Base-by-base conservation (phyloP, 2,329 filamentous ascomycete genomes). In the Leptodontidium sp. region DNA sequence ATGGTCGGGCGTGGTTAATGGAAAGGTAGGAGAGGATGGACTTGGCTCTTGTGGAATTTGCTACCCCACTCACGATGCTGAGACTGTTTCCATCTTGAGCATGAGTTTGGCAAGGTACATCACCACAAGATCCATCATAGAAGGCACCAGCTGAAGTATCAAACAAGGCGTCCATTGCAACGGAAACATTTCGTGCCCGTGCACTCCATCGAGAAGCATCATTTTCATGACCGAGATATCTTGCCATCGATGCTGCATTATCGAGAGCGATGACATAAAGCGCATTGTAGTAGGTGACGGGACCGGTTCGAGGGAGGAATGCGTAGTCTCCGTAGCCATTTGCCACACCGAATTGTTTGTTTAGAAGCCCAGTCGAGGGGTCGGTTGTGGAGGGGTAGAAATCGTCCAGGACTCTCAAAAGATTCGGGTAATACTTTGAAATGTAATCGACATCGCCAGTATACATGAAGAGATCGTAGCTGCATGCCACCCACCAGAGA, bases 211-310 rank as follows among this genome's bases (percentile, higher is more conserved):
- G 77, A 9, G 68, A 53, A 0, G 80, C 81, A 67, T 84, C 82
- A 9, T 64, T 68, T 0, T 68, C 21, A 4, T 78, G 69, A 1
- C 70, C 77, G 2, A 81, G 71, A 7, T 74, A 73, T 0, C 73
- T 74, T 2, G 84, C 83, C 1, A 86, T 80, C 1, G 78, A 75
- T 1, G 84, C 82, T 6, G 83, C 82, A n/a, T 80, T 78, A 0
- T 77, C 74, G 0, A 86, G 78, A 0, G 84, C 83, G 7, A 82
- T 78, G 2, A 84, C 80, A 66, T 86, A 86, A 2, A 86, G 78
- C 0, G 83, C 83, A 68, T 84, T 87, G 80, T 86, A 86, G 69
- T 87, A 87, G 0, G 83, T 85, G 26, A 85, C 81, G 43, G 82
- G 77, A 0, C 85, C 84, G 26, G 76, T 80, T 4, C 85, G 80